A percentile compares a stretch with the other conserved stretches of the same genome.
phyloP scores from a whole-genome alignment of 345 rosid genomes.

The Heritiera fomes region DNA sequence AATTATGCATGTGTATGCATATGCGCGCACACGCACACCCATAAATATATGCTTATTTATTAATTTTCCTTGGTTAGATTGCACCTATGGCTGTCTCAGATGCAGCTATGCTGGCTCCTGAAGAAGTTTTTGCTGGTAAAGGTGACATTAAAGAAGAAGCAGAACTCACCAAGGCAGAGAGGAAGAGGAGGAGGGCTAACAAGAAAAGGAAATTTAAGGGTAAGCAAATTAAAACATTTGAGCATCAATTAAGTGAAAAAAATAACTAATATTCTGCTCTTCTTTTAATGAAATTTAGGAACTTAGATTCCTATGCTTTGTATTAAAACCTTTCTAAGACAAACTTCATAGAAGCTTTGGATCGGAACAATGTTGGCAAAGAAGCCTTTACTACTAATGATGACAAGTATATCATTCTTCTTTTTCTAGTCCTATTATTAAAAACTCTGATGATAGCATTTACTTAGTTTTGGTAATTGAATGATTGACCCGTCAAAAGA shows the following conservation, averaged over 20 bases:
- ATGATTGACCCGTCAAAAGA: background rate
- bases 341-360: background rate
- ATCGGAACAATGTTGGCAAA: background rate
- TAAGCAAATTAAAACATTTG: conserved; percentile 30
- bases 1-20: background rate
- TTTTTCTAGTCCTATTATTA: background rate
- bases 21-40: background rate
- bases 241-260: background rate
- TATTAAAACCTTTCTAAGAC: background rate
- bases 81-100: conserved; percentile 93
- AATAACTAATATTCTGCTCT: background rate
- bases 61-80: conserved; percentile 47
- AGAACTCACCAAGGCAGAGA: conserved; percentile 78
- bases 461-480: background rate
- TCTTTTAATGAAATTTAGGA: no score
- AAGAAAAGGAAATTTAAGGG: conserved; percentile 91
- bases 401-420: background rate
- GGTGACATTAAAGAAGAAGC: conserved; percentile 83
- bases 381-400: background rate
- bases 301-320: background rate
- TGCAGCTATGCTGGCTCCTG: conserved; percentile 98
- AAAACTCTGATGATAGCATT: no score
- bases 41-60: background rate
- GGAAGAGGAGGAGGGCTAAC: conserved; percentile 96
- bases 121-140: conserved; percentile 84